Conservation (phyloP, 352 stramenopile species). For the Phytopythium vexans region DNA sequence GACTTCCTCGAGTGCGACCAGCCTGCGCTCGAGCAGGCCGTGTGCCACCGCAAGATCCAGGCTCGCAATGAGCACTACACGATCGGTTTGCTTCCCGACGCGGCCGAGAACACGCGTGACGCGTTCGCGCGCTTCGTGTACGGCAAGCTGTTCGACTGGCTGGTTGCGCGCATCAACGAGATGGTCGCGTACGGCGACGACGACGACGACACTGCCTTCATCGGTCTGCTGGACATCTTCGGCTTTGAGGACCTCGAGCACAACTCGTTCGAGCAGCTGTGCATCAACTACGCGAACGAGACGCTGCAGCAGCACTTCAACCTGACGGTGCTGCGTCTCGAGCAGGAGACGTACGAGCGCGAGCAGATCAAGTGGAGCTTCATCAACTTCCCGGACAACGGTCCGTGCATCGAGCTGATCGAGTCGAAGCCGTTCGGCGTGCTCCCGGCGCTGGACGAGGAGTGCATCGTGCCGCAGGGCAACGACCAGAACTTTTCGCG, state of each 20-base stretch:
- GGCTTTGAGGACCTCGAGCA: slow-evolving; percentile 83
- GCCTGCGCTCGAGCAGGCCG: slow-evolving; percentile 81
- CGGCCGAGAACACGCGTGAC: slow-evolving; percentile 89
- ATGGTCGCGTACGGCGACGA: slow-evolving; percentile 63
- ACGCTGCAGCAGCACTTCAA: slow-evolving; percentile 94
- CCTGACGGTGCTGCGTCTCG: slow-evolving; percentile 79
- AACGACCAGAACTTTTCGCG: slow-evolving; percentile 86
- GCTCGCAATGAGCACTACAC: slow-evolving; percentile 91
- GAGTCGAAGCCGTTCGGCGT: slow-evolving; percentile 82
- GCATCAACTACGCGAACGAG: slow-evolving; percentile 94
- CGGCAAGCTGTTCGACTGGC: slow-evolving; percentile 92
- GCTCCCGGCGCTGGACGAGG: slow-evolving; percentile 85
- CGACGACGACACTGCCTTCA: slow-evolving; percentile 42
- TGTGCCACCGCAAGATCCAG: slow-evolving; percentile 93
- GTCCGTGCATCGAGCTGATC: slow-evolving; percentile 89
- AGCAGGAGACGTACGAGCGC: slow-evolving; percentile 86
- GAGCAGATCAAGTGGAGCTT: slow-evolving; percentile 89
- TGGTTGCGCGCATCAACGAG: slow-evolving; percentile 86
- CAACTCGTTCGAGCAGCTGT: slow-evolving; percentile 96
- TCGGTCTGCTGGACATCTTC: slow-evolving; percentile 86
- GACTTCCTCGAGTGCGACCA: slow-evolving; percentile 87
- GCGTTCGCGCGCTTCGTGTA: slow-evolving; percentile 95
- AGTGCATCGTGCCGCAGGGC: slow-evolving; percentile 87
- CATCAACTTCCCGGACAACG: slow-evolving; percentile 90
- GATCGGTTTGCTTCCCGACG: slow-evolving; percentile 63